Evolutionary conservation across 352 stramenopile genomes (phyloP).

Genomic region (Aphanomyces euteiches): DNA sequence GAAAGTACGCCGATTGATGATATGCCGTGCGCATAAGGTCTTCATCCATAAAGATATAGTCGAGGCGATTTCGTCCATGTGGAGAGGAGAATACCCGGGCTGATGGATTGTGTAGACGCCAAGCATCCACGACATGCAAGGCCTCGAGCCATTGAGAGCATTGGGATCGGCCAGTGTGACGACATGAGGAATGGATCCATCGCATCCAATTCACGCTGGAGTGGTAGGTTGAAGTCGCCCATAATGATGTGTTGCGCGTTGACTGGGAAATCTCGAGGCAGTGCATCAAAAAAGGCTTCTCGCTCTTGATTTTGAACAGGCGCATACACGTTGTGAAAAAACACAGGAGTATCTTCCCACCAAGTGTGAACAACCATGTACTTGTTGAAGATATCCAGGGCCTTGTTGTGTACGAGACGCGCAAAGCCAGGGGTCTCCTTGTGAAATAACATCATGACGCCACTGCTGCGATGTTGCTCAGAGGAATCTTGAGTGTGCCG

Average conservation of each 20-base stretch:
- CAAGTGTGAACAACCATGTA: conserved; percentile 11
- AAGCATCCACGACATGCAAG: conserved; percentile 28
- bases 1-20: conserved; percentile 7
- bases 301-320: neutral
- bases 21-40: neutral
- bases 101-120: conserved; percentile 30
- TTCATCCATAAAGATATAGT: conserved; percentile 33
- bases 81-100: conserved; percentile 20
- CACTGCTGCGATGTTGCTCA: conserved; percentile 5
- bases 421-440: neutral
- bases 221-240: conserved; percentile 27
- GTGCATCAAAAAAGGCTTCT: neutral
- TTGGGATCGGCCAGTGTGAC: neutral
- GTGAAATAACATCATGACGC: conserved; percentile 14
- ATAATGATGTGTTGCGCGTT: conserved; percentile 20
- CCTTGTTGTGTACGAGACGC: neutral
- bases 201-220: conserved; percentile 12
- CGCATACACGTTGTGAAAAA: conserved; percentile 11
- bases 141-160: neutral
- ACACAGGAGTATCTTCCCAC: neutral
- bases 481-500: neutral
- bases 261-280: conserved; percentile 3
- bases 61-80: conserved; percentile 24
- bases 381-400: neutral
- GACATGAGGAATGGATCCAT: neutral